phyloP scores from a whole-genome alignment of 1,284 basidiomycete genomes.

The Apiotrichum laibachii region DNA sequence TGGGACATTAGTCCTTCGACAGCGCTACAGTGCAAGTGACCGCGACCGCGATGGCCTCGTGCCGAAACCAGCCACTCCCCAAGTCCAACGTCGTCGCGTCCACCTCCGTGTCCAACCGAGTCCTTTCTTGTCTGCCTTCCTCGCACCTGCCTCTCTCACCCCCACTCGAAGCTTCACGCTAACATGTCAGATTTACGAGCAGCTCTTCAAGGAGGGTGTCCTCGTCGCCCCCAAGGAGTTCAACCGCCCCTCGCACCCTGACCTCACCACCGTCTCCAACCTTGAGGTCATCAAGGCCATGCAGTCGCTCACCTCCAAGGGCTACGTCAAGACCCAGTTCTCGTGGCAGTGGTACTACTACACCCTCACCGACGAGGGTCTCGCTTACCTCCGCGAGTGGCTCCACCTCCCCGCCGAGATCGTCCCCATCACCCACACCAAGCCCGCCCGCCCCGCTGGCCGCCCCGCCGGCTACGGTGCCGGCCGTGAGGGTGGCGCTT shows the following conservation, averaged over 20 bases:
- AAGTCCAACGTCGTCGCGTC: no score
- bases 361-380: slow-evolving; percentile 87
- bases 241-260: slow-evolving; percentile 95
- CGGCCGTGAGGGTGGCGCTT: slow-evolving; percentile 62
- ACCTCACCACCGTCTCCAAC: slow-evolving; percentile 88
- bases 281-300: slow-evolving; percentile 99
- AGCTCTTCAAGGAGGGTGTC: slow-evolving; percentile 99
- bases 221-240: slow-evolving; percentile 99
- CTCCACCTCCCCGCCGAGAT: slow-evolving; percentile 90
- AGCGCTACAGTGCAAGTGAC: no score
- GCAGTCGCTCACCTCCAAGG: slow-evolving; percentile 94
- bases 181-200: slow-evolving; percentile 72
- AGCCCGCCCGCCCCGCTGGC: slow-evolving; percentile 68
- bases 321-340: slow-evolving; percentile 97
- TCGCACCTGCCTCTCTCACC: no score
- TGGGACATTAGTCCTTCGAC: no score
- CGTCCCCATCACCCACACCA: slow-evolving; percentile 93
- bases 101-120: no score
- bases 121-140: no score
- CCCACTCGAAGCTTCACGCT: not conserved
- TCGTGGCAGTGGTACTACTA: slow-evolving; percentile 97
- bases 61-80: no score
- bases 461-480: slow-evolving; percentile 63
- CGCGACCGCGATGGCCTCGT: no score
- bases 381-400: slow-evolving; percentile 92